Percentiles rank a stretch among this genome's conserved stretches.
Conservation (phyloP, 192 early-diverging fungal genomes). For the Chytriomyces hyalinus region DNA sequence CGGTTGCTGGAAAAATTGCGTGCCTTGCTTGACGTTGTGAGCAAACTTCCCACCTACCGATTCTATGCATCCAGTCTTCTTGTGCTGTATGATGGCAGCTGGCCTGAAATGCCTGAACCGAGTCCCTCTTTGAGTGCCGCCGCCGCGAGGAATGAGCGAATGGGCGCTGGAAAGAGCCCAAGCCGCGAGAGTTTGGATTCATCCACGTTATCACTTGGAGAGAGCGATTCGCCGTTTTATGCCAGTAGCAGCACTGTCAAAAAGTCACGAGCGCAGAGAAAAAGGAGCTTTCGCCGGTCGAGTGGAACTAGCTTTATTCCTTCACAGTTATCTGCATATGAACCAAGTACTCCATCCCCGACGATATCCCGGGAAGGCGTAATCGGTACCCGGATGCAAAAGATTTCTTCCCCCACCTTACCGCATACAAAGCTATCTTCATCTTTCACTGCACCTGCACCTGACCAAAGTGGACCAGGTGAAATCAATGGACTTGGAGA, state of each 20-base stretch:
- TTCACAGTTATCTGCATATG: no score
- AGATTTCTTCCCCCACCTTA: background rate
- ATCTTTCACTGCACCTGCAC: conserved; percentile 9
- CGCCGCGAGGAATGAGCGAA: background rate
- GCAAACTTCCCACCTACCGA: conserved; percentile 77
- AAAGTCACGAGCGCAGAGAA: background rate
- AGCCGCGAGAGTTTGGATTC: conserved; percentile 6
- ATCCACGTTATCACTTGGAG: background rate
- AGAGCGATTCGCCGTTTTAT: background rate
- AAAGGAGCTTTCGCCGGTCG: background rate
- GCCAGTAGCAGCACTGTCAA: background rate
- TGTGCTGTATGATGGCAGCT: conserved; percentile 89
- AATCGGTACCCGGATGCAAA: background rate
- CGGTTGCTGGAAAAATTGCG: conserved; percentile 75
- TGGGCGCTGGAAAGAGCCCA: background rate
- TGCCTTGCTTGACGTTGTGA: conserved; percentile 76
- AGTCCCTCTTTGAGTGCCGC: background rate
- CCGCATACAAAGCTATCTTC: conserved; percentile 12
- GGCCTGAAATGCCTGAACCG: conserved; percentile 35
- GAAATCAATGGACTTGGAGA: background rate
- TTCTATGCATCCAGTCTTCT: conserved; percentile 92
- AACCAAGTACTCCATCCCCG: no score
- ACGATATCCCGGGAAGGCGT: background rate
- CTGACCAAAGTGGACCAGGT: background rate
- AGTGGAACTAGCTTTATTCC: background rate